Evolutionary conservation across 345 rosid genomes (phyloP).

Genomic region (Conringia planisiliqua): DNA sequence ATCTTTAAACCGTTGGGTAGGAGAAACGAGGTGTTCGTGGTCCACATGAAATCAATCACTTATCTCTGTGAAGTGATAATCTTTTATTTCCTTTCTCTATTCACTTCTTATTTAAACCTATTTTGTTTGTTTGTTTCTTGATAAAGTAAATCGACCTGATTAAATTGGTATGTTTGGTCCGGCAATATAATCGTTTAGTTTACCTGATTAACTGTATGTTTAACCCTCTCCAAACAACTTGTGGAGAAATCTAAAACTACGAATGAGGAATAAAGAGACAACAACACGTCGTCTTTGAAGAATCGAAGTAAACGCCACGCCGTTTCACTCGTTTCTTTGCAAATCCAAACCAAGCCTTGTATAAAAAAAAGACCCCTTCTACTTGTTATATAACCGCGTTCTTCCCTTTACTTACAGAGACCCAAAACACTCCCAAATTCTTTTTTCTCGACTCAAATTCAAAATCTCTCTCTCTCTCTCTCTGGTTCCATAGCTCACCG

Average conservation of each 20-base stretch:
- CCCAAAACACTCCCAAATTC: neutral
- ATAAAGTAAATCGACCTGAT: neutral
- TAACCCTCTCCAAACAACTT: neutral
- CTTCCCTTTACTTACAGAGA: neutral
- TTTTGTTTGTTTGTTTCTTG: neutral
- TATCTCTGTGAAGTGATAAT: neutral
- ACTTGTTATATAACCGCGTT: neutral
- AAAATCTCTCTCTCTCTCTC: constrained; percentile 14
- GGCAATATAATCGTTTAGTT: neutral
- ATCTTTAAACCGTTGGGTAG: constrained; percentile 8
- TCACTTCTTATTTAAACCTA: neutral
- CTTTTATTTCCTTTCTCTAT: neutral
- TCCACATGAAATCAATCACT: constrained; percentile 15
- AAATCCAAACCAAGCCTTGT: neutral
- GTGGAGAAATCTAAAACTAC: neutral
- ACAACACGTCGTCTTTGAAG: neutral
- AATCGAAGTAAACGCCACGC: neutral
- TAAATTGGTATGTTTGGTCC: neutral
- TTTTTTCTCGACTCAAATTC: constrained; percentile 15
- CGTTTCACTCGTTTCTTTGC: neutral
- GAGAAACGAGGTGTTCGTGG: constrained; percentile 10
- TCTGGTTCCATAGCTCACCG: constrained; percentile 11
- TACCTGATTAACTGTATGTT: neutral
- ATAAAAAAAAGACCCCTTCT: neutral
- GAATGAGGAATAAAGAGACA: neutral